Evolutionary conservation across 2,329 filamentous ascomycete genomes (phyloP).

Genomic region (Thermoascus crustaceus): DNA sequence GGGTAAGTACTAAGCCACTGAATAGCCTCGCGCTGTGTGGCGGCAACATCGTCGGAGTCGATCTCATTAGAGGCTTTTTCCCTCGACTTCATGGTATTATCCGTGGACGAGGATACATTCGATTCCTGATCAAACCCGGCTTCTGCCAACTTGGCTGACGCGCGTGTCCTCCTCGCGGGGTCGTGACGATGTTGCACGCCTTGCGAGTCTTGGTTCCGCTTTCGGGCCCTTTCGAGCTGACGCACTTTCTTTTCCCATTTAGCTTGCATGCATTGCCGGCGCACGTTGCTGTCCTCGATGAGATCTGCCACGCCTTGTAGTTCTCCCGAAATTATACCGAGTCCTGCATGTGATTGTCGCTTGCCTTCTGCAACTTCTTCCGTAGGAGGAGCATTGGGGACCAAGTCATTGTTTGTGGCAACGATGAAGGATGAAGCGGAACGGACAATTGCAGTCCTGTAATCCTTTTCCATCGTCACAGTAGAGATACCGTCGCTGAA

Average conservation of each 20-base stretch:
- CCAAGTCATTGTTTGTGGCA: constrained; percentile 49
- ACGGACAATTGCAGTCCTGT: constrained; percentile 37
- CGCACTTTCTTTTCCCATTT: constrained; percentile 29
- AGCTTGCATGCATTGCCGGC: constrained; percentile 28
- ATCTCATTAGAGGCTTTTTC: constrained; percentile 1
- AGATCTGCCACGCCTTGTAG: constrained; percentile 17
- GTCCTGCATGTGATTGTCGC: constrained; percentile 12
- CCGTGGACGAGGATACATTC: constrained; percentile 5
- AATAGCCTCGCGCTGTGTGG: constrained; percentile 30
- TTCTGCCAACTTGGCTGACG: too few relatives aligned
- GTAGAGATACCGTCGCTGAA: constrained; percentile 45
- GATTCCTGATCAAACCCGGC: too few relatives aligned
- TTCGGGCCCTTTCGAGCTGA: constrained; percentile 7
- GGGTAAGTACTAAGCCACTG: constrained; percentile 46
- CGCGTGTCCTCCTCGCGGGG: too few relatives aligned
- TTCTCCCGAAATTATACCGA: constrained; percentile 11
- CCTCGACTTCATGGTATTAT: not conserved
- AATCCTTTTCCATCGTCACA: constrained; percentile 50
- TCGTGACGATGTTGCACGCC: constrained; percentile 7
- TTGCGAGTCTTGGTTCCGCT: not conserved
- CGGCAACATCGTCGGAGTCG: constrained; percentile 14
- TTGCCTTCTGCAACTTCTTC: constrained; percentile 14
- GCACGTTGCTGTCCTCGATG: constrained; percentile 27
- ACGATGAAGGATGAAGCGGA: constrained; percentile 45
- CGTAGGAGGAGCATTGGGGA: constrained; percentile 9